phyloP scores from a whole-genome alignment of 2,329 filamentous ascomycete genomes.

The Sphaceloma murrayae region DNA sequence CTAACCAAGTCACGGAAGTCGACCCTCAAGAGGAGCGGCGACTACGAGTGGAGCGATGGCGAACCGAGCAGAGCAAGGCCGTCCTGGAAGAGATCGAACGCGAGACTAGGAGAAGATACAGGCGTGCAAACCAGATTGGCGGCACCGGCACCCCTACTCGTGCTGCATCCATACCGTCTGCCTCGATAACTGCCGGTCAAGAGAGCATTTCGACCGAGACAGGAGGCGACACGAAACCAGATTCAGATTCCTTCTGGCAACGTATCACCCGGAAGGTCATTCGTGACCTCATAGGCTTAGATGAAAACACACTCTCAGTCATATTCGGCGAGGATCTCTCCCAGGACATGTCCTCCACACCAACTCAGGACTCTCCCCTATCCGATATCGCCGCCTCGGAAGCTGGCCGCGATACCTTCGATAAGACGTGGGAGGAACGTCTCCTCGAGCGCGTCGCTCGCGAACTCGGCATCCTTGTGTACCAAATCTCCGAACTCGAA shows the following conservation, averaged over 20 bases:
- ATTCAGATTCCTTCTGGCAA: slow-evolving; percentile 64
- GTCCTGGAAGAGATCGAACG: slow-evolving; percentile 81
- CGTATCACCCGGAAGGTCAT: slow-evolving; percentile 79
- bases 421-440: slow-evolving; percentile 58
- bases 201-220: slow-evolving; percentile 2
- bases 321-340: slow-evolving; percentile 75
- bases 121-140: slow-evolving; percentile 49
- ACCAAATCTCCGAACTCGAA: slow-evolving; percentile 75
- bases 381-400: slow-evolving; percentile 24
- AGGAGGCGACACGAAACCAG: slow-evolving; percentile 25
- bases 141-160: slow-evolving; percentile 19
- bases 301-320: slow-evolving; percentile 73
- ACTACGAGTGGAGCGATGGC: slow-evolving; percentile 82
- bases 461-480: slow-evolving; percentile 75
- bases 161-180: slow-evolving; percentile 24
- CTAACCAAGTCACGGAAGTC: slow-evolving; percentile 42
- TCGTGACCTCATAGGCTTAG: slow-evolving; percentile 79
- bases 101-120: slow-evolving; percentile 57
- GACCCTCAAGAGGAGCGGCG: slow-evolving; percentile 62
- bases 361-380: slow-evolving; percentile 27
- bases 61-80: slow-evolving; percentile 77
- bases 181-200: slow-evolving; percentile 16
- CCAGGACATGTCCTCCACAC: slow-evolving; percentile 27
- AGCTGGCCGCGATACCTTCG: slow-evolving; percentile 28
- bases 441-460: slow-evolving; percentile 75